phyloP scores from a whole-genome alignment of 2,329 filamentous ascomycete genomes.

The Exophiala spinifera region DNA sequence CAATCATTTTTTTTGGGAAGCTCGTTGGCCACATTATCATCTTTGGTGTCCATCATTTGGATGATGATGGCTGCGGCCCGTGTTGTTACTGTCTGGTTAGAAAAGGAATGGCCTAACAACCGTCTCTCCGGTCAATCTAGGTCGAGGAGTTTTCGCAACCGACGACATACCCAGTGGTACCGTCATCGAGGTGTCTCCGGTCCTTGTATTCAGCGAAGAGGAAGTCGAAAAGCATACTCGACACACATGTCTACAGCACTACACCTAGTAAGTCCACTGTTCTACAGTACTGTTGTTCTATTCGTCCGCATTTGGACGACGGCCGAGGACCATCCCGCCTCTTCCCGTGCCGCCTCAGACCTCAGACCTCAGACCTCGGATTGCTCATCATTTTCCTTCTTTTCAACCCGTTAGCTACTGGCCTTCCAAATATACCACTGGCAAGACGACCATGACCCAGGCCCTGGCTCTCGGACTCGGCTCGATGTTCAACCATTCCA shows the following conservation, averaged over 20 bases:
- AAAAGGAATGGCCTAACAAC: no score
- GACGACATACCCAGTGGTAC: constrained; percentile 26
- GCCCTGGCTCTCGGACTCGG: constrained; percentile 53
- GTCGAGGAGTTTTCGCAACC: constrained; percentile 32
- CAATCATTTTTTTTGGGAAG: no score
- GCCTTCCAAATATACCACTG: constrained; percentile 27
- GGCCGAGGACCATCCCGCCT: no score
- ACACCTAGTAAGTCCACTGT: constrained; percentile 54
- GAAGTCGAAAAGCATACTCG: constrained; percentile 47
- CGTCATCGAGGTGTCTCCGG: constrained; percentile 31
- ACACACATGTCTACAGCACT: constrained; percentile 50
- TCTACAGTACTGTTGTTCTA: no score
- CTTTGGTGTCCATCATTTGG: no score
- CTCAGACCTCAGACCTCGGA: no score
- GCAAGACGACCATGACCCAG: constrained; percentile 42
- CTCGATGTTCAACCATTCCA: constrained; percentile 56
- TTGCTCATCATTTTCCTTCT: neutral
- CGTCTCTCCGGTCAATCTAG: constrained; percentile 13
- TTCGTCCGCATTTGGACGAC: no score
- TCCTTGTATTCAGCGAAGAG: constrained; percentile 42
- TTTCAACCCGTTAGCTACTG: constrained; percentile 29
- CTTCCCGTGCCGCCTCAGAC: no score
- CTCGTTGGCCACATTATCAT: no score
- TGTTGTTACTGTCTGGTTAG: no score
- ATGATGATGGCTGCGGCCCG: no score